A percentile compares a stretch with the other conserved stretches of the same genome.
These are phyloP conservation scores for Rhodamnia rubescens DNA, from an alignment of 345 rosid genomes.

Conservation along the genomic window DNA sequence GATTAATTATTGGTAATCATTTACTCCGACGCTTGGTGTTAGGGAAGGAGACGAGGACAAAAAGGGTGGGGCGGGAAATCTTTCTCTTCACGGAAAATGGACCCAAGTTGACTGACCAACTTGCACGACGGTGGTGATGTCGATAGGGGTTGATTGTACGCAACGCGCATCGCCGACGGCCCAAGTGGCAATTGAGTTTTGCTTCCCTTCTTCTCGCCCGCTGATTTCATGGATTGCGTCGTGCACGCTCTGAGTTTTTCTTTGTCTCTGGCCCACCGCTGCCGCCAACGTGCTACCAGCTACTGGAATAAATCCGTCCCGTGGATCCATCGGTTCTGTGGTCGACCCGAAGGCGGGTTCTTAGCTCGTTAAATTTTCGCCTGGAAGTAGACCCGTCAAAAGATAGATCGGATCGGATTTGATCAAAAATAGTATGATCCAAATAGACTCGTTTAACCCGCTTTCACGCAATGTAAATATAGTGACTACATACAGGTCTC, in stretches of 20 bases:
- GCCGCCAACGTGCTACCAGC: neutral
- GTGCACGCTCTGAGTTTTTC: neutral
- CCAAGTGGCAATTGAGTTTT: neutral
- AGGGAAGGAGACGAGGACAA: neutral
- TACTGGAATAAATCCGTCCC: neutral
- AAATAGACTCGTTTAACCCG: no score
- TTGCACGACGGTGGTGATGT: neutral
- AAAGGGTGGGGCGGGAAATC: neutral
- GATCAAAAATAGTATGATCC: no score
- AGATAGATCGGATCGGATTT: no score
- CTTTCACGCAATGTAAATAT: no score
- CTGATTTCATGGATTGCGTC: neutral
- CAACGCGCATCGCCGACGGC: neutral
- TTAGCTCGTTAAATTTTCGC: rapidly evolving
- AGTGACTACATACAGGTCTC: no score
- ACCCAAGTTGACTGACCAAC: neutral
- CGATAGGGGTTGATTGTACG: neutral
- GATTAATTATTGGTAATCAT: neutral
- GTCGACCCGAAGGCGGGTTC: neutral
- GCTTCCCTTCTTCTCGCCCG: neutral
- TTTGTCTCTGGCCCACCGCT: neutral
- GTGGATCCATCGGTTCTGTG: neutral
- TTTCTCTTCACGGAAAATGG: neutral
- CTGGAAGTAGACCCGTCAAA: no score
- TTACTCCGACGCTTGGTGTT: neutral